A percentile compares a stretch with the other conserved stretches of the same genome.
phyloP scores from a whole-genome alignment of 257 asterid genomes.

The Nicotiana tabacum region DNA sequence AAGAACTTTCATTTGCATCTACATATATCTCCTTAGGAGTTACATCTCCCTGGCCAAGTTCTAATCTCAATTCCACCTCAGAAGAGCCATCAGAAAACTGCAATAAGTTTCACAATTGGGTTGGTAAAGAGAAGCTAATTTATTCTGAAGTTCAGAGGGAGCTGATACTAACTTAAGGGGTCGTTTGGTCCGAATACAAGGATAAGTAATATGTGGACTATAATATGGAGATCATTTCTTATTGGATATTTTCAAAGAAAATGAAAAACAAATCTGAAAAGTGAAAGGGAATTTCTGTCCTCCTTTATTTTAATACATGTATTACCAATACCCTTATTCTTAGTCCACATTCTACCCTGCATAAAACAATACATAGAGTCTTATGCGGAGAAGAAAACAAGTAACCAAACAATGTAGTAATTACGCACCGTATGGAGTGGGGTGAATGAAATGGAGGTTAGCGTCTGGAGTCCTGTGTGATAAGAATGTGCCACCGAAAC shows the following conservation, averaged over 20 bases:
- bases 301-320: too few species aligned
- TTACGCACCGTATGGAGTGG: too few species aligned
- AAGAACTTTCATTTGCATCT: conserved; percentile 71
- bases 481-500: too few species aligned
- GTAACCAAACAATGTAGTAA: background rate
- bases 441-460: too few species aligned
- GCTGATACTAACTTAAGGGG: background rate
- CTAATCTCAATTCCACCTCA: conserved; percentile 87
- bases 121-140: background rate
- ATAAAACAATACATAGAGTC: background rate
- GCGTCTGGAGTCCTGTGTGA: too few species aligned
- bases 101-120: conserved; percentile 6
- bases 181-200: background rate
- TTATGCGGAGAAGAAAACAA: background rate
- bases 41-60: conserved; percentile 44
- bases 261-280: background rate
- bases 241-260: background rate
- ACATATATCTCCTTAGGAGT: conserved; percentile 56
- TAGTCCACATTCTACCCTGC: too few species aligned
- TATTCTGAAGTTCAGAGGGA: background rate
- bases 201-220: too few species aligned
- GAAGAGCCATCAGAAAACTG: conserved; percentile 76
- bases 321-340: background rate
- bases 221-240: too few species aligned
- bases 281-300: background rate